Percentiles rank a stretch among this genome's conserved stretches.
Conservation (phyloP, 2,329 filamentous ascomycete genomes). For the Macrophomina pseudophaseolina region DNA sequence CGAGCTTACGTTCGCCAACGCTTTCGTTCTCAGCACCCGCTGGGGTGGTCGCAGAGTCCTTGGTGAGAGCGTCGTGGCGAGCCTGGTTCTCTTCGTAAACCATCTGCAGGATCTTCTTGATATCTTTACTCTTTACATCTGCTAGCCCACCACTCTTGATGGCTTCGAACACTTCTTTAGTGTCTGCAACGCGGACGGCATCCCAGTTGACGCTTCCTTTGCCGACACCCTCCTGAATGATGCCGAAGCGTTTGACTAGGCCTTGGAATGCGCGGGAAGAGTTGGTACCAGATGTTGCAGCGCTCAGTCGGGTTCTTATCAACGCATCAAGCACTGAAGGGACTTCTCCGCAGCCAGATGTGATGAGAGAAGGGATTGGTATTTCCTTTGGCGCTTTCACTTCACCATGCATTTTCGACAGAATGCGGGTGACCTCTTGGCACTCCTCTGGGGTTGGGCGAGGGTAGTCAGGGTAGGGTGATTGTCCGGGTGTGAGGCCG, state of each 20-base stretch:
- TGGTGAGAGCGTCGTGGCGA: conserved; percentile 57
- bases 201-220: conserved; percentile 79
- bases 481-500: conserved; percentile 53
- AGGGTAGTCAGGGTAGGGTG: conserved; percentile 71
- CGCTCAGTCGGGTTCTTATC: conserved; percentile 66
- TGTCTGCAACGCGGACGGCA: conserved; percentile 64
- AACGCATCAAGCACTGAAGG: conserved; percentile 69
- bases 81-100: conserved; percentile 71
- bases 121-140: conserved; percentile 71
- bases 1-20: conserved; percentile 59
- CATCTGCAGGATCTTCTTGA: conserved; percentile 75
- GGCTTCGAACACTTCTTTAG: conserved; percentile 67
- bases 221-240: conserved; percentile 65
- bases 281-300: conserved; percentile 64
- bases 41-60: conserved; percentile 44
- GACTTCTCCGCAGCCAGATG: conserved; percentile 73
- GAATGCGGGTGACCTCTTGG: conserved; percentile 68
- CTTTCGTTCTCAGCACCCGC: conserved; percentile 51
- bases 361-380: conserved; percentile 70
- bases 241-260: conserved; percentile 68
- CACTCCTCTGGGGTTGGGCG: conserved; percentile 73
- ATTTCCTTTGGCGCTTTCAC: conserved; percentile 69
- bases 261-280: conserved; percentile 70
- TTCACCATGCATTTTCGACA: conserved; percentile 69
- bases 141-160: conserved; percentile 75